Evolutionary conservation across 2,329 filamentous ascomycete genomes (phyloP), one percentile per base, ranked within the genome.

Genomic region (Colletotrichum brevisporum): DNA sequence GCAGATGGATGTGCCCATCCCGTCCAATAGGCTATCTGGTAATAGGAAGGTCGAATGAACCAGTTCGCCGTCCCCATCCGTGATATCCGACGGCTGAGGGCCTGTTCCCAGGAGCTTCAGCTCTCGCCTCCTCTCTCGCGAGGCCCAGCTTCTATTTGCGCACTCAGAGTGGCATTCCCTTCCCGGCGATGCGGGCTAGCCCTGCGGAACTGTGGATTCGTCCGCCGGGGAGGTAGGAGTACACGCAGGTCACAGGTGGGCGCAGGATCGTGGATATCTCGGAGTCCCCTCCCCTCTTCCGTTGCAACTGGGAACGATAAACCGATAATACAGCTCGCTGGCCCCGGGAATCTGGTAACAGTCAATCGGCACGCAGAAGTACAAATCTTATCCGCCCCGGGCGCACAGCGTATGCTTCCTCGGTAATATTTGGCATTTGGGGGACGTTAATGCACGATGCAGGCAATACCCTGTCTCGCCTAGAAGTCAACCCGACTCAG

Each of bases 151-250:
- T 27, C 39, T 36, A 36, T 36, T 36, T 36, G 13, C 43, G 61
- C 41, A 10, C 36, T 6, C 13, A 54, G 54, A 65, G 65, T 55
- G 61, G 56, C 61, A 56, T 66, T 36, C 31, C 36, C 62, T 31
- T 36, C 6, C 26, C 18, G 52, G n/a, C 24, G 21, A 45, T 59
- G 31, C 55, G 66, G 66, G 24, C 24, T 69, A 69, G 66, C 66
- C 66, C 39, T 60, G 51, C 51, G 66, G 66, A 43, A 12, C 0
- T 36, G 9, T 36, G 31, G 31, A 36, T 10, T 36, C 31, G 10
- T 36, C 31, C 31, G 31, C 31, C 31, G 10, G 8, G 31, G 3
- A 36, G 10, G 31, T 2, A 36, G 31, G 31, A 24, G 21, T 2
- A n/a, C n/a, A 45, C 62, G 5, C 2, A 36, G 59, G 61, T 48